Conservation (phyloP, 768 basidiomycete species). For the Sarcomyxa edulis region DNA sequence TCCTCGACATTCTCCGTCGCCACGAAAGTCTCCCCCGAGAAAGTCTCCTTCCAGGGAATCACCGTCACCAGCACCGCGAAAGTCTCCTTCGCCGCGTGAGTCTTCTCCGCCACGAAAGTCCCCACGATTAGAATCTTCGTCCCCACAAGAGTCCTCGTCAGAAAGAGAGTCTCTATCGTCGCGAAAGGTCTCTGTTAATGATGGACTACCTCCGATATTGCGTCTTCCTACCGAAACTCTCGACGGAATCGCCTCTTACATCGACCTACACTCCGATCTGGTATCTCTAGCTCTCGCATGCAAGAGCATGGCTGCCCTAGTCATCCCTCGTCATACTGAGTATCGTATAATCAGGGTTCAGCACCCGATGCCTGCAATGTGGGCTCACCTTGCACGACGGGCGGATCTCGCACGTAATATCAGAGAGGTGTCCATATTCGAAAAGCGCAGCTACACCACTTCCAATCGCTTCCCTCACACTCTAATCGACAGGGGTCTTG, state of each 20-base stretch:
- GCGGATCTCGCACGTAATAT: conserved; percentile 44
- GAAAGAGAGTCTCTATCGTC: no score
- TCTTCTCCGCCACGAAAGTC: no score
- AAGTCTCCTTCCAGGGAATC: no score
- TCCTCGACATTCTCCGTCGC: no score
- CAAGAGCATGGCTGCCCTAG: no score
- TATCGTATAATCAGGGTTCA: conserved; percentile 45
- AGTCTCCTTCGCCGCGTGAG: no score
- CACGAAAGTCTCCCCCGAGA: no score
- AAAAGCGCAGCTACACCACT: conserved; percentile 27
- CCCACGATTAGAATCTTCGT: no score
- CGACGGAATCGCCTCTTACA: conserved; percentile 39
- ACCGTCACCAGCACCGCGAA: no score
- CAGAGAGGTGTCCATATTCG: conserved; percentile 39
- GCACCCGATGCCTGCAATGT: conserved; percentile 32
- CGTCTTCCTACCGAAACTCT: conserved; percentile 45
- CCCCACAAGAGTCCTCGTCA: no score
- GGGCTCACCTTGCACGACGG: conserved; percentile 46
- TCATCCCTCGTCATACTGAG: conserved; percentile 44
- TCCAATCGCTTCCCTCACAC: conserved; percentile 37
- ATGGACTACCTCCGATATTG: no score
- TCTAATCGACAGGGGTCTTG: conserved; percentile 24
- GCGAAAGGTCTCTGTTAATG: no score
- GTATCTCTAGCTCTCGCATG: conserved; percentile 40
- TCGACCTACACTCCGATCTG: conserved; percentile 36